These are phyloP conservation scores for Neospora caninum DNA, from an alignment of 169 alveolate species.

Conservation along the genomic window DNA sequence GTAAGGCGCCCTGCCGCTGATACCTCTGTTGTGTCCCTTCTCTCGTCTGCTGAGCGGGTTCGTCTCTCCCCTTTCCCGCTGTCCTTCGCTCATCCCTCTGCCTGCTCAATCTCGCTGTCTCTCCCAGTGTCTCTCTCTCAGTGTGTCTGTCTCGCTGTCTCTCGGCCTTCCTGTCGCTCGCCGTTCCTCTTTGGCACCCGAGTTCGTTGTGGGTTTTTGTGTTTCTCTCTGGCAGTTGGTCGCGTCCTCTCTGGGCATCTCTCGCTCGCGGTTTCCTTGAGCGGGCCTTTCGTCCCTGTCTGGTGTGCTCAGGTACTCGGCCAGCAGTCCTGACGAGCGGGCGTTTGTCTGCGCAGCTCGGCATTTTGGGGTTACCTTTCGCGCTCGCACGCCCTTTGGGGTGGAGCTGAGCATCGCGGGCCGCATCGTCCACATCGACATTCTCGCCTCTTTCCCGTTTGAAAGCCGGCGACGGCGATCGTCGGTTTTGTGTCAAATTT, in stretches of 20 bases:
- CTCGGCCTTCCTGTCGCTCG: too few relatives aligned
- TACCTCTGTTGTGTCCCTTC: too few relatives aligned
- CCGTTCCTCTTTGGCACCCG: too few relatives aligned
- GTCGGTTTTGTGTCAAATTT: neutral
- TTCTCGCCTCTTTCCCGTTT: slow-evolving; percentile 43
- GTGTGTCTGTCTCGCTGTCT: too few relatives aligned
- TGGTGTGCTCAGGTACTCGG: slow-evolving; percentile 72
- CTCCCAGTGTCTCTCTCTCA: too few relatives aligned
- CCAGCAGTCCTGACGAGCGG: slow-evolving; percentile 88
- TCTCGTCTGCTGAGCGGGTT: too few relatives aligned
- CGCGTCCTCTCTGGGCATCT: neutral
- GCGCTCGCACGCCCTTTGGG: neutral
- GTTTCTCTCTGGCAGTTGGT: neutral
- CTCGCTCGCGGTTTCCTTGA: neutral
- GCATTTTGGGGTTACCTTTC: slow-evolving; percentile 72
- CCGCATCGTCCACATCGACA: slow-evolving; percentile 30
- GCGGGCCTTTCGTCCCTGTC: too few relatives aligned
- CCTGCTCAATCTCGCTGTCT: too few relatives aligned
- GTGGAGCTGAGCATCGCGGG: slow-evolving; percentile 22
- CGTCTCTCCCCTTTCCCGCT: too few relatives aligned
- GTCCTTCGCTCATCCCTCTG: too few relatives aligned
- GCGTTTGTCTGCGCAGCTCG: slow-evolving; percentile 84
- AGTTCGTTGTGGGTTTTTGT: too few relatives aligned
- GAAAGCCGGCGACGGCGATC: slow-evolving; percentile 36
- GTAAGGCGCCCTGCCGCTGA: too few relatives aligned